Conservation (phyloP, 257 asterid genomes). For the Ligustrum vulgare region DNA sequence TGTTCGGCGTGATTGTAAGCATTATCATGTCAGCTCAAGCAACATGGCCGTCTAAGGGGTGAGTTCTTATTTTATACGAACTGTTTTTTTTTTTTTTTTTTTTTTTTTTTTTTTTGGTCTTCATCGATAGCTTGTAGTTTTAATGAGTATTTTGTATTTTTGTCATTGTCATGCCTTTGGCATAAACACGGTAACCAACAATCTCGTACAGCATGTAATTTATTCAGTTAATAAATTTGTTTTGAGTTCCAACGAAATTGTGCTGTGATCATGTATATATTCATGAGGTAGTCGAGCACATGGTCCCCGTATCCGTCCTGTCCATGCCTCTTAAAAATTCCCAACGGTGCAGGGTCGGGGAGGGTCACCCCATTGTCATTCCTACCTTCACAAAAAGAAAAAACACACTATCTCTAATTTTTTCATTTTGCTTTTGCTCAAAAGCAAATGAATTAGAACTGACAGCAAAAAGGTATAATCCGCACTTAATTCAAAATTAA, state of each 20-base stretch:
- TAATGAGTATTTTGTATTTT: constrained; percentile 17
- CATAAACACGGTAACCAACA: constrained; percentile 17
- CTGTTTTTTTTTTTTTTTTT: too few species aligned
- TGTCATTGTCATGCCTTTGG: constrained; percentile 23
- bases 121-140: constrained; percentile 16
- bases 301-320: too few species aligned
- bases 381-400: too few species aligned
- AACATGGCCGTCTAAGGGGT: constrained; percentile 78
- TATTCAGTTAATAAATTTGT: constrained; percentile 26
- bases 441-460: background rate
- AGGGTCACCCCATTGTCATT: too few species aligned
- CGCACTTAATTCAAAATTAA: background rate
- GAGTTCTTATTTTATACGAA: constrained; percentile 21
- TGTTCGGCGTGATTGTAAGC: constrained; percentile 96
- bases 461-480: background rate
- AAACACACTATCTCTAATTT: background rate
- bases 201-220: constrained; percentile 35
- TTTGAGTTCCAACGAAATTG: constrained; percentile 2
- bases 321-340: too few species aligned
- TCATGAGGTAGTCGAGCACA: background rate
- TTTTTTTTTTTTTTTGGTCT: too few species aligned
- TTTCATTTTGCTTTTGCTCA: too few species aligned
- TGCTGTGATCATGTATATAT: background rate
- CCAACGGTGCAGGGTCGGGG: too few species aligned
- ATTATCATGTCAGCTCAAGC: constrained; percentile 99